Percentiles rank a stretch among this genome's conserved stretches.
Conservation (phyloP, 768 basidiomycete species). For the Gymnopilus dilepis region DNA sequence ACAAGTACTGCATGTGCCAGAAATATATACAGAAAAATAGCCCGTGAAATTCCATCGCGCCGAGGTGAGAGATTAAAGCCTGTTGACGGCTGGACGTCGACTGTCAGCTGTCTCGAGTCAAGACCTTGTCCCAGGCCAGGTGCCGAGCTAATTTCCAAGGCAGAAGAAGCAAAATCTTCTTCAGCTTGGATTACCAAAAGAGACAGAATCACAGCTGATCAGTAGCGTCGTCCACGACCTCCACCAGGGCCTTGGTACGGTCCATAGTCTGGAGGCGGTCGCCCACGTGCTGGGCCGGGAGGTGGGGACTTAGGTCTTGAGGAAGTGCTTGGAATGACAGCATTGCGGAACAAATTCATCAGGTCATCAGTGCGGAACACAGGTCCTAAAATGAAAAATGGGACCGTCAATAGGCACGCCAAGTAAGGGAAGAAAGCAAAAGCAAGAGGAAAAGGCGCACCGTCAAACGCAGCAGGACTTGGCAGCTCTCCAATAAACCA, state of each 20-base stretch:
- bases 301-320: conserved; percentile 61
- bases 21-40: conserved; percentile 5
- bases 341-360: conserved; percentile 82
- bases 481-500: conserved; percentile 89
- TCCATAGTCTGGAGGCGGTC: conserved; percentile 86
- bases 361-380: conserved; percentile 90
- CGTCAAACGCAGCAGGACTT: conserved; percentile 76
- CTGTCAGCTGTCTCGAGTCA: not conserved
- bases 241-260: conserved; percentile 78
- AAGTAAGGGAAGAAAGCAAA: not conserved
- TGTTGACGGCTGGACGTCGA: not conserved
- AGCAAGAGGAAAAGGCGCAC: conserved; percentile 54
- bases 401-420: too few species aligned
- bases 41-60: not conserved
- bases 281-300: conserved; percentile 61
- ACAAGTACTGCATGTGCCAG: not conserved
- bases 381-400: conserved; percentile 60
- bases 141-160: not conserved
- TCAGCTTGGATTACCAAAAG: not conserved
- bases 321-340: conserved; percentile 72
- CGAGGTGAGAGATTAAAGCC: not conserved
- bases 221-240: conserved; percentile 31
- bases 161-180: not conserved
- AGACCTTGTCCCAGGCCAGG: not conserved
- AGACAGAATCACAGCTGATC: conserved; percentile 4